Conservation (phyloP, 2,329 filamentous ascomycete species). For the Lasiodiplodia hormozganensis region DNA sequence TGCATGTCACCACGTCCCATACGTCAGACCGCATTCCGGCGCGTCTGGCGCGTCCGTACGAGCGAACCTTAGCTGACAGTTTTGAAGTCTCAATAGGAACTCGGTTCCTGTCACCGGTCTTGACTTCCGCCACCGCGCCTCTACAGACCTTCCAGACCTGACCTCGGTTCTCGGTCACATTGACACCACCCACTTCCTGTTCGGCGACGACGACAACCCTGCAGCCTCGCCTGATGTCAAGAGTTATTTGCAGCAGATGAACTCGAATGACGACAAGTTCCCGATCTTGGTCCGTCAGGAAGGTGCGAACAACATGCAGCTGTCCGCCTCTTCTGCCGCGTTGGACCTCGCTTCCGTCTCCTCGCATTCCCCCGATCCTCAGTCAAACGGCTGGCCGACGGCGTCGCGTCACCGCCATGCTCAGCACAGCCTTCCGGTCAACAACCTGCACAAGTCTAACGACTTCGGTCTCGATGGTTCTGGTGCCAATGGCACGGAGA, state of each 20-base stretch:
- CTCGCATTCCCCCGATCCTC: constrained; percentile 66
- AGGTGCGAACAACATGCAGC: constrained; percentile 63
- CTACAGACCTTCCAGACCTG: constrained; percentile 51
- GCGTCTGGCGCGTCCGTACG: constrained; percentile 31
- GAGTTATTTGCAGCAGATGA: constrained; percentile 73
- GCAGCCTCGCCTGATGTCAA: constrained; percentile 70
- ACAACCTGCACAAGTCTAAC: constrained; percentile 54
- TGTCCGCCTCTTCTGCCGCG: constrained; percentile 81
- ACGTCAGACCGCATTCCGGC: constrained; percentile 35
- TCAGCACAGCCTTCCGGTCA: constrained; percentile 66
- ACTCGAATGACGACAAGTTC: constrained; percentile 82
- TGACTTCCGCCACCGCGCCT: constrained; percentile 66
- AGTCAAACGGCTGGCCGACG: constrained; percentile 61
- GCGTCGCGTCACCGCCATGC: constrained; percentile 69
- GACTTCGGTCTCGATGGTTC: constrained; percentile 37
- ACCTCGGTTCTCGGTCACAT: constrained; percentile 73
- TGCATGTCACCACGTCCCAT: constrained; percentile 24
- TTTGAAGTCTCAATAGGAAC: constrained; percentile 79
- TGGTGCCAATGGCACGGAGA: constrained; percentile 39
- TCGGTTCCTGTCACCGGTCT: constrained; percentile 84
- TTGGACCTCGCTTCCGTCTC: constrained; percentile 79
- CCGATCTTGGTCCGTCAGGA: constrained; percentile 77
- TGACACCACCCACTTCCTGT: constrained; percentile 84
- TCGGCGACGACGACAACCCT: constrained; percentile 70
- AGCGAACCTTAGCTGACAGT: constrained; percentile 33